These are phyloP conservation scores for Dryas drummondii DNA, from an alignment of 306 rosid genomes.

Conservation along the genomic window DNA sequence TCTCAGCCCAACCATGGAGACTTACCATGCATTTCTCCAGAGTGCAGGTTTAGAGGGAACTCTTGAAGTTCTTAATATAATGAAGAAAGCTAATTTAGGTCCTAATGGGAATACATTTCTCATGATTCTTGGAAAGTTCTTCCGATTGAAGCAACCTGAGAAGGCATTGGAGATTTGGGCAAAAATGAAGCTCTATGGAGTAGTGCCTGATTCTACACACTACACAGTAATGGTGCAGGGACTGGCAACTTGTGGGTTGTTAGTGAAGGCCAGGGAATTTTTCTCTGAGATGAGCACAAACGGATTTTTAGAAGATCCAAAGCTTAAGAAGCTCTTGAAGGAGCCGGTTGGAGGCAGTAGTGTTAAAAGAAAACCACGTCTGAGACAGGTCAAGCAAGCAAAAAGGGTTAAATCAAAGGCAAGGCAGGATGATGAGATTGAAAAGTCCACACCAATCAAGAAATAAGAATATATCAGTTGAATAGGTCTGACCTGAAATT, in stretches of 20 bases:
- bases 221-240: conserved; percentile 65
- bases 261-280: conserved; percentile 60
- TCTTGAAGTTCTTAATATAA: conserved; percentile 56
- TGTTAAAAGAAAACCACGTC: conserved; percentile 28
- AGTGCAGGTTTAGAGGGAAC: conserved; percentile 56
- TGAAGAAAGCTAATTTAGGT: conserved; percentile 61
- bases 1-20: conserved; percentile 61
- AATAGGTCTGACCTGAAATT: background rate
- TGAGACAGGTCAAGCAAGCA: conserved; percentile 28
- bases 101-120: conserved; percentile 61
- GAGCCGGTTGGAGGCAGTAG: conserved; percentile 33
- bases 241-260: conserved; percentile 52
- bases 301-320: conserved; percentile 61
- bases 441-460: conserved; percentile 23
- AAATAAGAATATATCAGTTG: conserved; percentile 19
- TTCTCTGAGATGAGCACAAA: conserved; percentile 59
- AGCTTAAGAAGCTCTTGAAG: conserved; percentile 58
- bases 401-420: conserved; percentile 22
- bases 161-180: conserved; percentile 65
- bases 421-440: conserved; percentile 32
- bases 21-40: conserved; percentile 82
- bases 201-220: conserved; percentile 55
- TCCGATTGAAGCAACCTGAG: conserved; percentile 58
- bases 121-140: conserved; percentile 52
- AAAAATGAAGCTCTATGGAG: conserved; percentile 57